Evolutionary conservation across 352 stramenopile genomes (phyloP).

Genomic region (Phytophthora cryptogea): DNA sequence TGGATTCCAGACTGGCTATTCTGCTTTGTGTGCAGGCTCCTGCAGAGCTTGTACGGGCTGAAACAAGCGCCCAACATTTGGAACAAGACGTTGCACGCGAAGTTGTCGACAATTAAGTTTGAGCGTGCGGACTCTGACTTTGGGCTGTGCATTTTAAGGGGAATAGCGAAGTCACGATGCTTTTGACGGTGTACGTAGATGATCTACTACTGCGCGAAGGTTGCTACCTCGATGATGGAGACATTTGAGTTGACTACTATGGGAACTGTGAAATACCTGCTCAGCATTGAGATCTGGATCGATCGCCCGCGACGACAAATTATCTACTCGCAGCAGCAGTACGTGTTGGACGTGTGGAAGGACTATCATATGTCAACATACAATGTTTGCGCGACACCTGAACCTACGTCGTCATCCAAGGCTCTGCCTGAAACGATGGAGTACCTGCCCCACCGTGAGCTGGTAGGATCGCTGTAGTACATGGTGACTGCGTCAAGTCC

Average conservation of each 20-base stretch:
- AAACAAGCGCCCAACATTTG: constrained; percentile 4
- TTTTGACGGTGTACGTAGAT: constrained; percentile 9
- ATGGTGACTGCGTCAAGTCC: too few species aligned
- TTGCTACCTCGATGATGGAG: background rate
- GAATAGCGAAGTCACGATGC: background rate
- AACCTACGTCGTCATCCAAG: background rate
- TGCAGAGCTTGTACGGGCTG: constrained; percentile 12
- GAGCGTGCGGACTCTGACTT: constrained; percentile 2
- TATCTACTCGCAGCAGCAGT: background rate
- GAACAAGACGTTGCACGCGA: background rate
- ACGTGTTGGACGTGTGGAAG: background rate
- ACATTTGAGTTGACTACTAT: constrained; percentile 6
- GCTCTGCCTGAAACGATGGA: too few species aligned
- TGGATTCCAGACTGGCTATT: constrained; percentile 5
- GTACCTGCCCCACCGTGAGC: too few species aligned
- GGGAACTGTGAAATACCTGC: constrained; percentile 1
- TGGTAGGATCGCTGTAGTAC: too few species aligned
- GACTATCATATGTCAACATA: constrained; percentile 2
- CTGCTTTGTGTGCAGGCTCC: background rate
- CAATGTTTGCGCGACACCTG: background rate
- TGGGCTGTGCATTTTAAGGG: constrained; percentile 3
- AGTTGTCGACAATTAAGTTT: background rate
- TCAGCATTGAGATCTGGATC: constrained; percentile 3
- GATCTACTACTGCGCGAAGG: background rate
- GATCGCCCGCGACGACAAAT: background rate